These are phyloP conservation scores for Aspergillus neoniger DNA, from an alignment of 2,329 filamentous ascomycete species.

Conservation along the genomic window DNA sequence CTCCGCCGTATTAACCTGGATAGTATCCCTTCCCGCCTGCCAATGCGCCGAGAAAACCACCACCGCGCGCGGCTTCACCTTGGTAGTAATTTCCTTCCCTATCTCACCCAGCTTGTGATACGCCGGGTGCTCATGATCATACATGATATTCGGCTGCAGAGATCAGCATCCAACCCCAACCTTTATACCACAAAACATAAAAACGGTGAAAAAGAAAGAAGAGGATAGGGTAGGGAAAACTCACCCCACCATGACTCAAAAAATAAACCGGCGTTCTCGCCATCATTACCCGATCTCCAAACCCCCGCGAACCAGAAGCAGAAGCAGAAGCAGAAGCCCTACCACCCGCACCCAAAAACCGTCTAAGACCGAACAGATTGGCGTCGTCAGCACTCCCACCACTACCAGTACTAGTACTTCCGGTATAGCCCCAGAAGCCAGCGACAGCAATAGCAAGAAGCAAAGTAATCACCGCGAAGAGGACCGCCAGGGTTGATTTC, in stretches of 20 bases:
- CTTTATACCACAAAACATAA: neutral
- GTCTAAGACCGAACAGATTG: constrained; percentile 33
- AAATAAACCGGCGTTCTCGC: constrained; percentile 55
- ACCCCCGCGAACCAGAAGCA: too few species aligned
- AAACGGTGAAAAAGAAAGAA: neutral
- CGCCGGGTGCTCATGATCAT: constrained; percentile 67
- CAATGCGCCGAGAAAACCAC: constrained; percentile 79
- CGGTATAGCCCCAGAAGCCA: neutral
- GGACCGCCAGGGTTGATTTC: neutral
- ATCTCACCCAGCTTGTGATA: constrained; percentile 65
- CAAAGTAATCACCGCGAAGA: neutral
- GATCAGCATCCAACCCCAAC: neutral
- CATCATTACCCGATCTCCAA: constrained; percentile 20
- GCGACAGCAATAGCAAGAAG: neutral
- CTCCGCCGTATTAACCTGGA: constrained; percentile 67
- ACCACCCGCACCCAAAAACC: constrained; percentile 19
- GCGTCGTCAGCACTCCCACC: constrained; percentile 9
- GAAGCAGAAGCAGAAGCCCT: neutral
- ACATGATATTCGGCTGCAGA: constrained; percentile 63
- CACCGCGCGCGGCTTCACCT: constrained; percentile 70
- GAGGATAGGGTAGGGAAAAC: constrained; percentile 14
- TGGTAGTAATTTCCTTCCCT: constrained; percentile 68
- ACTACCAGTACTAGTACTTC: neutral
- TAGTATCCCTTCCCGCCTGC: constrained; percentile 59
- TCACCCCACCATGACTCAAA: constrained; percentile 51